These are phyloP conservation scores for Talinum fruticosum DNA, from an alignment of 148 eudicot genomes.

Conservation along the genomic window DNA sequence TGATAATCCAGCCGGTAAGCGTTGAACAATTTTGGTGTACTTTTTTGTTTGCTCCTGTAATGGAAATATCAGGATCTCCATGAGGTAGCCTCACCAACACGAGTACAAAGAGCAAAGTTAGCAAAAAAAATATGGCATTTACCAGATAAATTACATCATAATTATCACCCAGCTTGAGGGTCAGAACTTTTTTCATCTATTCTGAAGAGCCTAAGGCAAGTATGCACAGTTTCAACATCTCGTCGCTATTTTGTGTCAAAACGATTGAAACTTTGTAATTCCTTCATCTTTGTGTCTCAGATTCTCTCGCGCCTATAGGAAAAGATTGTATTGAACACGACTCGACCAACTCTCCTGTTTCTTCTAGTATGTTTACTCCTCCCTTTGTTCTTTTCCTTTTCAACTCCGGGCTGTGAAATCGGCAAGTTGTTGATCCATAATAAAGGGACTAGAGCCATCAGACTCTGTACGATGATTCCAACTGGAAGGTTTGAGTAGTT, in stretches of 20 bases:
- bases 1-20: too few relatives aligned
- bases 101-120: background rate
- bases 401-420: slow-evolving; percentile 25
- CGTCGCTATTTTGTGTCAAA: background rate
- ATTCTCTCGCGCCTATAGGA: slow-evolving; percentile 45
- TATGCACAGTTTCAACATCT: slow-evolving; percentile 1
- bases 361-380: slow-evolving; percentile 46
- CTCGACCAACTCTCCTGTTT: slow-evolving; percentile 50
- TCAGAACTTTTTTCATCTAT: background rate
- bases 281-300: slow-evolving; percentile 37
- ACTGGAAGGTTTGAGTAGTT: slow-evolving; percentile 58
- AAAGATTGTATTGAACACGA: slow-evolving; percentile 33
- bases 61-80: background rate
- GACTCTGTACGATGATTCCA: slow-evolving; percentile 62
- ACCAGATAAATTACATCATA: background rate
- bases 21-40: too few relatives aligned
- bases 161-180: background rate
- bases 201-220: background rate
- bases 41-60: background rate
- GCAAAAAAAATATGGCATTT: background rate
- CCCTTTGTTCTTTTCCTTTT: slow-evolving; percentile 45
- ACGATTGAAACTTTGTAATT: background rate
- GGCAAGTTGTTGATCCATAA: slow-evolving; percentile 59
- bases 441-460: slow-evolving; percentile 71
- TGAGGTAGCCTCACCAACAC: background rate